Conservation (phyloP, 2,329 filamentous ascomycete genomes). For the Nothophoma quercina region DNA sequence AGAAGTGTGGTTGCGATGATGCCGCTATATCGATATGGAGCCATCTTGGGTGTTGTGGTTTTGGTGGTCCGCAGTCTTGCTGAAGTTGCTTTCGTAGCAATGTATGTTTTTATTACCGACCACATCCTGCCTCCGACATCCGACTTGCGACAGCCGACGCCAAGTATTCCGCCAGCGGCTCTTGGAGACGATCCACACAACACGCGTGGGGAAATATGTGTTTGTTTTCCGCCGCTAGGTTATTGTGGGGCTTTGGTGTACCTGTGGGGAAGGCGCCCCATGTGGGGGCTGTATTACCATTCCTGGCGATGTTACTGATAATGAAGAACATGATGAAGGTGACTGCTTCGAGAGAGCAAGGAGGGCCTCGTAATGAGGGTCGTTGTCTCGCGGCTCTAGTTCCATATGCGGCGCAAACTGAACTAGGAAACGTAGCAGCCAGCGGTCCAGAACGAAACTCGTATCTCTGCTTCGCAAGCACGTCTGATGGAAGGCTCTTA, state of each 20-base stretch:
- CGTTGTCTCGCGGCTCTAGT: constrained; percentile 35
- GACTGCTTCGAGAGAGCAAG: constrained; percentile 34
- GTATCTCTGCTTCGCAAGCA: constrained; percentile 37
- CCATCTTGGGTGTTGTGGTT: constrained; percentile 10
- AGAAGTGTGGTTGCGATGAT: constrained; percentile 21
- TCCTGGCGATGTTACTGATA: constrained; percentile 21
- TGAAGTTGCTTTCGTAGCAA: constrained; percentile 7
- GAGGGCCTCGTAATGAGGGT: constrained; percentile 34
- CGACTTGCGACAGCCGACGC: constrained; percentile 9
- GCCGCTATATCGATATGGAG: constrained; percentile 17
- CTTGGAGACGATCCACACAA: constrained; percentile 11
- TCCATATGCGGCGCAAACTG: constrained; percentile 38
- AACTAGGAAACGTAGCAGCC: constrained; percentile 34
- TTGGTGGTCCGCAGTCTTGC: background rate
- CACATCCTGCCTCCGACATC: constrained; percentile 2
- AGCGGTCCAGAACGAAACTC: constrained; percentile 35
- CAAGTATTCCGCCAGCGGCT: constrained; percentile 11
- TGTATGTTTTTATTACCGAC: constrained; percentile 2
- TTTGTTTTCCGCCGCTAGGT: constrained; percentile 33
- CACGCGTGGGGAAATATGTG: constrained; percentile 16
- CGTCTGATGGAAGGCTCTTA: constrained; percentile 36
- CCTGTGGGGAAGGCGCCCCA: constrained; percentile 14
- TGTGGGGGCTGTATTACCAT: constrained; percentile 11
- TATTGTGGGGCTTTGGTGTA: constrained; percentile 10
- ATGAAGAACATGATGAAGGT: constrained; percentile 31